A percentile compares a stretch with the other conserved stretches of the same genome.
These are phyloP conservation scores for Mallotus repandus DNA, from an alignment of 441 rosid genomes.

Conservation along the genomic window DNA sequence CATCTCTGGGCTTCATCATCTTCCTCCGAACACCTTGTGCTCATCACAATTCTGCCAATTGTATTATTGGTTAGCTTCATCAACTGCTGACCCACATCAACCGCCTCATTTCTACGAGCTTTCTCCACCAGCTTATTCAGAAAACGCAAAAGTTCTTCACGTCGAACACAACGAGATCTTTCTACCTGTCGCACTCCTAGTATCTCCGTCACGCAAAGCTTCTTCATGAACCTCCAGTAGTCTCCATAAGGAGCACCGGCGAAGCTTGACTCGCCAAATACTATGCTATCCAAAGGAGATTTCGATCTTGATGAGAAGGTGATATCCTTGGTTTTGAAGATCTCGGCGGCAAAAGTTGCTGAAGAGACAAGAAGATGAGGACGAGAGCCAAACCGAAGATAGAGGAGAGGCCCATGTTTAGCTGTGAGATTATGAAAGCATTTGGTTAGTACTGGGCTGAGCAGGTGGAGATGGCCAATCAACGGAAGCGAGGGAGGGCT, in stretches of 20 bases:
- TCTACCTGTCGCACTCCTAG: constrained; percentile 32
- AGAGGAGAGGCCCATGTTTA: constrained; percentile 39
- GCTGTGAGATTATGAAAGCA: constrained; percentile 30
- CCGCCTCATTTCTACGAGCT: constrained; percentile 25
- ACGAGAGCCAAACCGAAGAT: constrained; percentile 35
- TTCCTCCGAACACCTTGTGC: constrained; percentile 40
- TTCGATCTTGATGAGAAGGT: constrained; percentile 31
- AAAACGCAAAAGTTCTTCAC: constrained; percentile 32
- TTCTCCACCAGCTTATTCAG: constrained; percentile 21
- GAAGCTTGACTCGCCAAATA: constrained; percentile 36
- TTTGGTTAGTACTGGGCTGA: constrained; percentile 31
- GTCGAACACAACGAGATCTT: constrained; percentile 25
- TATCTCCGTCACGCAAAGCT: constrained; percentile 37
- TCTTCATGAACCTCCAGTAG: constrained; percentile 55
- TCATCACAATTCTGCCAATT: constrained; percentile 34
- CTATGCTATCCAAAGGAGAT: constrained; percentile 18
- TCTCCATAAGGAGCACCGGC: constrained; percentile 39
- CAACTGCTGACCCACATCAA: constrained; percentile 40
- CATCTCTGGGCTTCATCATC: constrained; percentile 38
- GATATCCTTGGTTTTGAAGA: constrained; percentile 37
- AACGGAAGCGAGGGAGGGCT: too few relatives aligned
- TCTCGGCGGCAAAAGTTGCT: constrained; percentile 33
- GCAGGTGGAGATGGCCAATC: not conserved
- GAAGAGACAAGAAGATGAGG: constrained; percentile 39
- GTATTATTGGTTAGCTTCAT: constrained; percentile 31